Percentiles rank a stretch among this genome's conserved stretches.
Conservation (phyloP, 139 green algal species). For the Limnomonas spitsbergensis region DNA sequence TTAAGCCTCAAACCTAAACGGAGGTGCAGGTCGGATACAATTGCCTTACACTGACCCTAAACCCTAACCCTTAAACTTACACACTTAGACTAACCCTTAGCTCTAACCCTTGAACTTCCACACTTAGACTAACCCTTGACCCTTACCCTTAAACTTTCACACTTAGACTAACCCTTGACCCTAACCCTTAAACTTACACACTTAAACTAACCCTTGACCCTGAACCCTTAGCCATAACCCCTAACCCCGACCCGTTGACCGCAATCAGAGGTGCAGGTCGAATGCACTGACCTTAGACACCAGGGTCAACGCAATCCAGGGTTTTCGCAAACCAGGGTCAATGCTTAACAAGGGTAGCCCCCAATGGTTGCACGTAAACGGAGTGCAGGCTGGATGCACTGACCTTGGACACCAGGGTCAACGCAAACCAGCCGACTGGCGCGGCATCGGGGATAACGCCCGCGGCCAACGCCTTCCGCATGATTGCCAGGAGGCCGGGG, state of each 20-base stretch:
- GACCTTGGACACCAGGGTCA: conserved; percentile 26
- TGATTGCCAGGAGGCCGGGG: conserved; percentile 12
- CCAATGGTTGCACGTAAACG: neutral
- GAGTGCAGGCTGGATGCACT: neutral
- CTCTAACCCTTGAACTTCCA: neutral
- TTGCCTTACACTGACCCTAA: neutral
- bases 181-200: neutral
- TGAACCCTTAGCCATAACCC: neutral
- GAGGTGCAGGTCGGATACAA: neutral
- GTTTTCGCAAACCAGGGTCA: neutral
- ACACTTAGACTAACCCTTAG: neutral
- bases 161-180: neutral
- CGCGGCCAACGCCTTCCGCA: conserved; percentile 5
- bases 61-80: neutral
- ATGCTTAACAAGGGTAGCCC: neutral
- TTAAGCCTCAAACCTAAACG: neutral
- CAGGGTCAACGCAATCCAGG: neutral
- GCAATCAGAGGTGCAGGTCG: neutral
- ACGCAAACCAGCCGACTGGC: conserved; percentile 32
- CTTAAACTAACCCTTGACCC: neutral
- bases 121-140: neutral
- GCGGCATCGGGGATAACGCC: conserved; percentile 1
- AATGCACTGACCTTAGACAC: neutral
- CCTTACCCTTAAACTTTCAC: neutral
- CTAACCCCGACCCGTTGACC: too few species aligned